Percentiles rank a stretch among this genome's conserved stretches.
Conservation (phyloP, 2,329 filamentous ascomycete genomes). For the Aureobasidium lini region DNA sequence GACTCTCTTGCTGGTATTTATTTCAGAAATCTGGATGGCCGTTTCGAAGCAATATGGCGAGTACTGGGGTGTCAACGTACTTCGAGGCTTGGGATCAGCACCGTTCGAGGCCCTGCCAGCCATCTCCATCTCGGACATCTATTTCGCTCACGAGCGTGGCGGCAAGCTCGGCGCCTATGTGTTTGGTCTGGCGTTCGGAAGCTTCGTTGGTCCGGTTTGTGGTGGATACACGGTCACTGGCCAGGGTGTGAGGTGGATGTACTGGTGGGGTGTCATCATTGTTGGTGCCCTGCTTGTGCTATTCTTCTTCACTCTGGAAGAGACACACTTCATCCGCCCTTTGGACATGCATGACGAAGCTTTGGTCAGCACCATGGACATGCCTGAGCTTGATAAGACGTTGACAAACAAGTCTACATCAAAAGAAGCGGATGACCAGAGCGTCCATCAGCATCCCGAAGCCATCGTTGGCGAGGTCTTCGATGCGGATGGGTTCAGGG, state of each 20-base stretch:
- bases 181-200: slow-evolving; percentile 27
- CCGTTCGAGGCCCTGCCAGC: slow-evolving; percentile 16
- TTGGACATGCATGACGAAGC: slow-evolving; percentile 8
- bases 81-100: slow-evolving; percentile 15
- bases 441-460: neutral
- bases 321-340: slow-evolving; percentile 21
- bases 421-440: neutral
- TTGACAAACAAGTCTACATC: neutral
- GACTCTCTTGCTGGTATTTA: slow-evolving; percentile 10
- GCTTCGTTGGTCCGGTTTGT: slow-evolving; percentile 30
- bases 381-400: neutral
- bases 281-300: slow-evolving; percentile 23
- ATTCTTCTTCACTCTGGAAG: slow-evolving; percentile 32
- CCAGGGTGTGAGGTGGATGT: slow-evolving; percentile 32
- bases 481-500: slow-evolving; percentile 7
- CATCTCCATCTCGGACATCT: slow-evolving; percentile 15
- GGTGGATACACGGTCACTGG: slow-evolving; percentile 34
- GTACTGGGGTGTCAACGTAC: slow-evolving; percentile 13
- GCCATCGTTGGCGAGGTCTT: slow-evolving; percentile 14
- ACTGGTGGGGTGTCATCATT: slow-evolving; percentile 29
- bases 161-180: slow-evolving; percentile 12
- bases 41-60: slow-evolving; percentile 15
- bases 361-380: neutral
- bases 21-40: slow-evolving; percentile 15
- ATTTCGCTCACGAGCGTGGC: slow-evolving; percentile 15